A percentile compares a stretch with the other conserved stretches of the same genome.
These are phyloP conservation scores for Tilletia walkeri DNA, from an alignment of 1,284 basidiomycete genomes.

Conservation along the genomic window DNA sequence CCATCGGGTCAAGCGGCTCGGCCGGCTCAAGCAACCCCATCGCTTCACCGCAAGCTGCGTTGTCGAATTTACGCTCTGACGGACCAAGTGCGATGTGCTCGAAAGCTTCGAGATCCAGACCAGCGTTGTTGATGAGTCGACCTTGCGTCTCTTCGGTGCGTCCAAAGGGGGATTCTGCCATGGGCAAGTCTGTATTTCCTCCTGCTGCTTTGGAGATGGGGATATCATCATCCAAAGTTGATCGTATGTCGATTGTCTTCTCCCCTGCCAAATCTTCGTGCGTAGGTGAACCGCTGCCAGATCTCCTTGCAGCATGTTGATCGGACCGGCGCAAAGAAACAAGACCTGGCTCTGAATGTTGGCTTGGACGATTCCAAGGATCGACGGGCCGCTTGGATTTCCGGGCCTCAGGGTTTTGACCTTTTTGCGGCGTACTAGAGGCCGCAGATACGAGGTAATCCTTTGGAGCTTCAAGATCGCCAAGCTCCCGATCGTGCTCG, in stretches of 20 bases:
- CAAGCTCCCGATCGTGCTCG: not conserved
- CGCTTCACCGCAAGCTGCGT: too few species aligned
- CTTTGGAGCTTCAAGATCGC: not conserved
- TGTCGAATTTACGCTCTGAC: too few species aligned
- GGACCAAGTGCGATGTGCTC: too few species aligned
- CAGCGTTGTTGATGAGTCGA: too few species aligned
- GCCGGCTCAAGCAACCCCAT: too few species aligned
- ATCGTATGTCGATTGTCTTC: not conserved
- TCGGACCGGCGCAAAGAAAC: too few species aligned
- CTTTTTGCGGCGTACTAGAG: not conserved
- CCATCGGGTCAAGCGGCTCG: too few species aligned
- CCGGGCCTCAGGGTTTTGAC: not conserved
- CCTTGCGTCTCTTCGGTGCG: too few species aligned
- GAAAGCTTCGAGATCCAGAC: too few species aligned
- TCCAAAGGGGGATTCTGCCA: constrained; percentile 9
- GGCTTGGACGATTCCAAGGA: constrained; percentile 14
- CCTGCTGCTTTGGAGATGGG: too few species aligned
- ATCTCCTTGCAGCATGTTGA: too few species aligned
- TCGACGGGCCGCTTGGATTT: not conserved
- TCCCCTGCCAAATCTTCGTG: not conserved
- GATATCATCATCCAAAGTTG: not conserved
- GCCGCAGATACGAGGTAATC: not conserved
- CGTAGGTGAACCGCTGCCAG: too few species aligned
- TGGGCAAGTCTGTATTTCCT: not conserved
- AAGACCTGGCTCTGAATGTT: not conserved